Conservation (phyloP, 805 yeast species). For the Tetrapisispora fleetii region DNA sequence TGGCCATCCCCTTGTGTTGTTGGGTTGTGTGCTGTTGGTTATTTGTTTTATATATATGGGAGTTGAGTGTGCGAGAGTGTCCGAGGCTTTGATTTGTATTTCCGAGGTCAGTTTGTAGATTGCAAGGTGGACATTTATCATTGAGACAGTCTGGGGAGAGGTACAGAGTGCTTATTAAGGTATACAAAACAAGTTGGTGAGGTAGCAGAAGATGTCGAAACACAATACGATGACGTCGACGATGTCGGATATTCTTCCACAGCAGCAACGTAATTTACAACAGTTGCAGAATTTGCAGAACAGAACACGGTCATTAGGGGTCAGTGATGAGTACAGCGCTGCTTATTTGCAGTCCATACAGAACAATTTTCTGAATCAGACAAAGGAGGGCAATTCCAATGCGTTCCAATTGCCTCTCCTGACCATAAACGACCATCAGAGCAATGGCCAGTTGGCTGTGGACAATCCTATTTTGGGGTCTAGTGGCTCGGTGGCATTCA, state of each 20-base stretch:
- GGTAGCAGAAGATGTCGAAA: conserved; percentile 22
- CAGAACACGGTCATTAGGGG: conserved; percentile 2
- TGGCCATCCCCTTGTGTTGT: too few relatives aligned
- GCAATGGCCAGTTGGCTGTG: neutral
- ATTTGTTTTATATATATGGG: too few relatives aligned
- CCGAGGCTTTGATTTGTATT: too few relatives aligned
- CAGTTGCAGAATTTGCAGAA: conserved; percentile 34
- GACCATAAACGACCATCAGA: neutral
- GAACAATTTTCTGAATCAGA: conserved; percentile 6
- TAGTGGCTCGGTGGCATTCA: neutral
- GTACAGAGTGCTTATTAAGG: too few relatives aligned
- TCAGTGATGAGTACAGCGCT: neutral
- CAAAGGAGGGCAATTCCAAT: conserved; percentile 5
- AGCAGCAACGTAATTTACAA: conserved; percentile 35
- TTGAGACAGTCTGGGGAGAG: too few relatives aligned
- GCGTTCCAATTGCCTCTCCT: neutral
- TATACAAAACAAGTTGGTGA: too few relatives aligned
- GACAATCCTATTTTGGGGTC: neutral
- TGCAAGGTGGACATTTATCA: too few relatives aligned
- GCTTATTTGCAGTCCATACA: conserved; percentile 3
- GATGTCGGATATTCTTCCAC: conserved; percentile 29
- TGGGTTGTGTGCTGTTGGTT: too few relatives aligned
- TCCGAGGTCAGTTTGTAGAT: too few relatives aligned
- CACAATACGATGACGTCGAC: conserved; percentile 28
- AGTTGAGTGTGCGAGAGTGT: too few relatives aligned